Base-by-base conservation (phyloP, 202 grass and related monocot genomes). In the Schoenoplectus tabernaemontani region DNA sequence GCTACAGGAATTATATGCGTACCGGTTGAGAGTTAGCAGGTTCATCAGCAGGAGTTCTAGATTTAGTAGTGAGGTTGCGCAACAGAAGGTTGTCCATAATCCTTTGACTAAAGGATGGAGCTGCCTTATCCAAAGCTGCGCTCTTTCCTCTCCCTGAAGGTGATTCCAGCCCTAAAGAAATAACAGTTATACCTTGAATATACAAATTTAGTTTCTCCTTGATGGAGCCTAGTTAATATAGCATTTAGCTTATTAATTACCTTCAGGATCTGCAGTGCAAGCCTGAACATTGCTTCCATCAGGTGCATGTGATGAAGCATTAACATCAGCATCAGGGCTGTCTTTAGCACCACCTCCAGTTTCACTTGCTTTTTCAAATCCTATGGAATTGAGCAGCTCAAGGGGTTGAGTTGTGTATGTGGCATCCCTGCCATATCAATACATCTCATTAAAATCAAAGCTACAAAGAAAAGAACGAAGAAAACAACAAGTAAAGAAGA, bases 321-420 rank as follows among this genome's bases (percentile, higher is more conserved):
- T 57, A 47, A 20, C 64, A 6, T 64, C 77, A 32, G 44, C 50
- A 43, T 73, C 68, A 75, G 64, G 60, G 12, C 85, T 84, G 12
- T 54, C 81, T 48, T 88, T 83, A 48, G 80, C 69, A 81, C 87
- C 85, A 84, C 78, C 90, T 78, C 86, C 85, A 76, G 88, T 47
- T 77, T 89, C 88, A 39, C 82, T 95, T 61, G 85, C 69, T 42
- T 99, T 91, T 46, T 91, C 90, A 81, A 99, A 93, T 87, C 92
- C 90, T 83, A 99, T 68, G 38, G 96, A 99, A 88, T 99, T 99
- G 82, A 96, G 90, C 56, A 99, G 88, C 79, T 99, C 96, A 0
- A 99, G 92, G 51, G 96, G 96, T 86, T 96, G 96, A 63, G 96
- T 96, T 66, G 92, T 89, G 88, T 93, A 99, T 54, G 90, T 90